phyloP scores from a whole-genome alignment of 257 asterid genomes.

The Haberlea rhodopensis region DNA sequence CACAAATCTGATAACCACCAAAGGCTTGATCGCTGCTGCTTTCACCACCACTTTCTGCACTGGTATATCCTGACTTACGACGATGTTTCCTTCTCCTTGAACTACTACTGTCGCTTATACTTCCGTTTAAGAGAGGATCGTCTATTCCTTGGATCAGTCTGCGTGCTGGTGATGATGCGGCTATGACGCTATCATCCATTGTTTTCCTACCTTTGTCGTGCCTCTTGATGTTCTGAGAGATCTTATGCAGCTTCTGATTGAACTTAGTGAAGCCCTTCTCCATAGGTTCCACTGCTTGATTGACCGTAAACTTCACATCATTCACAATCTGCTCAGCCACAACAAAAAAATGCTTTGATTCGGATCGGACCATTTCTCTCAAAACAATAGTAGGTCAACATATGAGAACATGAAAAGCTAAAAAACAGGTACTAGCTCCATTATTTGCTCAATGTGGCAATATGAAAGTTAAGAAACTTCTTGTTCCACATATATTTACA shows the following conservation, averaged over 20 bases:
- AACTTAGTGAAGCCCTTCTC: slow-evolving; percentile 87
- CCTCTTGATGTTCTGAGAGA: slow-evolving; percentile 82
- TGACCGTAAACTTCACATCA: slow-evolving; percentile 84
- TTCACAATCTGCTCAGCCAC: slow-evolving; percentile 68
- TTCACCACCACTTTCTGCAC: slow-evolving; percentile 91
- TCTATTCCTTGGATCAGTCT: slow-evolving; percentile 80
- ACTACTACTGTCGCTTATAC: slow-evolving; percentile 66
- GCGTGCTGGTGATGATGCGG: slow-evolving; percentile 49
- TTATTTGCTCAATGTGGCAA: not conserved
- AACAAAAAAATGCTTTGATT: too few species aligned
- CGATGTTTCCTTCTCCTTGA: slow-evolving; percentile 75
- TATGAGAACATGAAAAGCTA: not conserved
- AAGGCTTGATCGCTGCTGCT: slow-evolving; percentile 61
- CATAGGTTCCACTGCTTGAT: slow-evolving; percentile 91
- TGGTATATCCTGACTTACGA: slow-evolving; percentile 66
- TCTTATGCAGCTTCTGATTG: slow-evolving; percentile 67
- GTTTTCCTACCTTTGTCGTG: slow-evolving; percentile 61
- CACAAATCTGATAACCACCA: slow-evolving; percentile 64
- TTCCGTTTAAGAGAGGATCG: slow-evolving; percentile 90
- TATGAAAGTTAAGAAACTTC: not conserved
- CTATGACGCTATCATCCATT: slow-evolving; percentile 70
- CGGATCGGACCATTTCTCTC: too few species aligned
- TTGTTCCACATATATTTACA: not conserved
- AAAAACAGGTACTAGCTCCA: not conserved
- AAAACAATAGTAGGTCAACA: not conserved